These are phyloP conservation scores for Colletotrichum noveboracense DNA, from an alignment of 2,329 filamentous ascomycete species.

Conservation along the genomic window DNA sequence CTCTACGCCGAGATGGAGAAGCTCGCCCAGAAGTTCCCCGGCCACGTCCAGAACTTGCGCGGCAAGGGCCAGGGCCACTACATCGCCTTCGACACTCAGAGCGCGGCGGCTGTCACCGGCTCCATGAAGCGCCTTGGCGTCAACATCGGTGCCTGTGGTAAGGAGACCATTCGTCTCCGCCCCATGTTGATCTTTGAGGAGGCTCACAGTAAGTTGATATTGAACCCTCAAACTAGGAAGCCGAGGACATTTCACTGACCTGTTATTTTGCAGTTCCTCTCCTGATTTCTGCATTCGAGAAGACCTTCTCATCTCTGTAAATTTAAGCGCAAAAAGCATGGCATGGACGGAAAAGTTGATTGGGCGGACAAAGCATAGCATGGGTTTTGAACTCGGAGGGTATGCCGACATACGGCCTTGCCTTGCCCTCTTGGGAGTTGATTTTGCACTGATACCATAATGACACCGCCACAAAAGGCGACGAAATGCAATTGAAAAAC, in stretches of 20 bases:
- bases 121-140: constrained; percentile 75
- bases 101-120: constrained; percentile 71
- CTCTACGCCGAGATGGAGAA: constrained; percentile 69
- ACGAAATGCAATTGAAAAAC: not conserved
- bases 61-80: constrained; percentile 80
- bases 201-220: constrained; percentile 57
- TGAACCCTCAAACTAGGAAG: not conserved
- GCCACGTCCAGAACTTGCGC: constrained; percentile 74
- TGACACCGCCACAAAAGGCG: not conserved
- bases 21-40: constrained; percentile 69
- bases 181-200: constrained; percentile 85
- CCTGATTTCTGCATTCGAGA: constrained; percentile 79
- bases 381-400: not conserved
- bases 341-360: not conserved
- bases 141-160: constrained; percentile 80
- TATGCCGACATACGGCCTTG: not conserved
- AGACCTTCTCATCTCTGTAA: constrained; percentile 60
- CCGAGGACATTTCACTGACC: not conserved
- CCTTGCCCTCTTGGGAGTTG: not conserved
- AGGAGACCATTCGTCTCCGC: constrained; percentile 71
- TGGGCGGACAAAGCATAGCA: constrained; percentile 4
- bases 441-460: constrained; percentile 14
- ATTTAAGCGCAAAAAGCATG: not conserved
- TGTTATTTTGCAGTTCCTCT: constrained; percentile 44
- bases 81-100: constrained; percentile 78